These are phyloP conservation scores for Fusarium ramigenum DNA, from an alignment of 2,329 filamentous ascomycete genomes.

Conservation along the genomic window DNA sequence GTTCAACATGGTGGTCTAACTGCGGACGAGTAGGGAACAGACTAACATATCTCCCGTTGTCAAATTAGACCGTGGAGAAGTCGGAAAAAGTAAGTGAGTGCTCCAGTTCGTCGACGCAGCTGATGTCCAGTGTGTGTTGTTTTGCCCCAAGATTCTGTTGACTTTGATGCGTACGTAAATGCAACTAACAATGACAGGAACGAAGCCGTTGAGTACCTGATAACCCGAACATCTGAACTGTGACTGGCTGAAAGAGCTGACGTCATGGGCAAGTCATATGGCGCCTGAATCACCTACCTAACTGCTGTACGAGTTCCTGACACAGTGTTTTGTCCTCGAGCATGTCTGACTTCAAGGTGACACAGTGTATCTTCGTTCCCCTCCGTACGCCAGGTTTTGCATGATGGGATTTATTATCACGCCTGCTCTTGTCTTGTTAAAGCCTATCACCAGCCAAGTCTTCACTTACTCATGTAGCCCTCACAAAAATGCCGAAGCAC, in stretches of 20 bases:
- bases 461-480: background rate
- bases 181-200: background rate
- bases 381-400: background rate
- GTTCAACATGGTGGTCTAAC: background rate
- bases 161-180: background rate
- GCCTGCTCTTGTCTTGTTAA: conserved; percentile 3
- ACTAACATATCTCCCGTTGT: background rate
- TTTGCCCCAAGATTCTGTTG: background rate
- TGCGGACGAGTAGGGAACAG: background rate
- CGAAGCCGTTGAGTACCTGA: background rate
- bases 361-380: conserved; percentile 32
- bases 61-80: background rate
- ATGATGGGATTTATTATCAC: background rate
- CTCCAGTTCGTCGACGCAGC: background rate
- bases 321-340: conserved; percentile 34
- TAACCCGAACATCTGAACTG: conserved; percentile 19
- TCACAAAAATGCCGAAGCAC: conserved; percentile 16
- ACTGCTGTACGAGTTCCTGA: conserved; percentile 22
- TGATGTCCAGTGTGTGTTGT: background rate
- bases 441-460: conserved; percentile 7
- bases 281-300: conserved; percentile 13
- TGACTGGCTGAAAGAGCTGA: conserved; percentile 19
- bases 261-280: conserved; percentile 42
- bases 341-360: conserved; percentile 7
- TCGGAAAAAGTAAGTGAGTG: background rate